phyloP scores from a whole-genome alignment of 2,329 filamentous ascomycete species.

The Metarhizium sp. region DNA sequence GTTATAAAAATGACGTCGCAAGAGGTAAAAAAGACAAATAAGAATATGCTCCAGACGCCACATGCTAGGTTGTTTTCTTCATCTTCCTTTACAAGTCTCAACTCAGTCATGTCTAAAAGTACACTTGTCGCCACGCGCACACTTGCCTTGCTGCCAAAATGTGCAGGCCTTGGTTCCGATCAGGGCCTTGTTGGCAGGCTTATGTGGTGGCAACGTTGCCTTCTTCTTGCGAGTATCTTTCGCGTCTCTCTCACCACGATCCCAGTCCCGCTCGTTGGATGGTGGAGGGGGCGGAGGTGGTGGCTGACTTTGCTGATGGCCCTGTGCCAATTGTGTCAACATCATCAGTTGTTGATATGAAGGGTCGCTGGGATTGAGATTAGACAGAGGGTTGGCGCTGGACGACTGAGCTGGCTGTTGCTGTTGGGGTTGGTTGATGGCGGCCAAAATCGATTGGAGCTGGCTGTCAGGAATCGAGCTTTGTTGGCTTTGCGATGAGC shows the following conservation, averaged over 20 bases:
- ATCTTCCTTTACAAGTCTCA: not conserved
- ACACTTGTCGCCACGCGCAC: constrained; percentile 63
- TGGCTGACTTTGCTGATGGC: constrained; percentile 17
- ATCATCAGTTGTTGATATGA: constrained; percentile 31
- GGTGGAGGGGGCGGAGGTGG: constrained; percentile 11
- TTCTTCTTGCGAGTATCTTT: constrained; percentile 32
- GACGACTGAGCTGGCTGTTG: constrained; percentile 11
- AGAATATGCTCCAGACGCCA: constrained; percentile 3
- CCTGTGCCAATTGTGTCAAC: constrained; percentile 27
- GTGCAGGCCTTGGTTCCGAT: constrained; percentile 60
- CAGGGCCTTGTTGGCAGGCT: constrained; percentile 43
- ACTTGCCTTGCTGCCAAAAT: constrained; percentile 63
- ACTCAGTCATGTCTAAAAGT: constrained; percentile 58
- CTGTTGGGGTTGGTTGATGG: constrained; percentile 28
- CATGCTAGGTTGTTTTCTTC: not conserved
- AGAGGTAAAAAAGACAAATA: not conserved
- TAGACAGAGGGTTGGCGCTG: constrained; percentile 12
- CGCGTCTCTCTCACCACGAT: constrained; percentile 21
- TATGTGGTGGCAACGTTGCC: constrained; percentile 29
- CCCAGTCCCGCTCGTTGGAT: constrained; percentile 12
- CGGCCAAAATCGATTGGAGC: constrained; percentile 34
- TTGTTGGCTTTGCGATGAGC: constrained; percentile 11
- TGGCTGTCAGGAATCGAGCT: constrained; percentile 26
- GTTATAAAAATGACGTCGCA: not conserved
- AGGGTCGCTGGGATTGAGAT: constrained; percentile 27